Percentiles rank a stretch among this genome's conserved stretches.
These are phyloP conservation scores for Naganishia vishniacii DNA, from an alignment of 768 basidiomycete genomes.

Conservation along the genomic window DNA sequence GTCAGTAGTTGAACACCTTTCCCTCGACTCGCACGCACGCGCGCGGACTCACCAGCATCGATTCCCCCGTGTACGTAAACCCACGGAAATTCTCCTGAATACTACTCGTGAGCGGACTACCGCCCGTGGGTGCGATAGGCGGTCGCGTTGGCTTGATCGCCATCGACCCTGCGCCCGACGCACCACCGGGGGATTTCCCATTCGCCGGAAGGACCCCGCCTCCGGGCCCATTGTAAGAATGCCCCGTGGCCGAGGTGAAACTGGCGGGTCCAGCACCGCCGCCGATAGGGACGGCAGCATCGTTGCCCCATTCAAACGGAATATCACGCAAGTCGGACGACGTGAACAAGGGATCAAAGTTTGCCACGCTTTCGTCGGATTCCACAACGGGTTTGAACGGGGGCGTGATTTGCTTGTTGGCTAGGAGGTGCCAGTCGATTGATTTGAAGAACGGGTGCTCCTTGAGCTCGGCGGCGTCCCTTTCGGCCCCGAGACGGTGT, in stretches of 20 bases:
- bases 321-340: constrained; percentile 74
- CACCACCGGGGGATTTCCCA: constrained; percentile 23
- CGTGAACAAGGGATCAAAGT: constrained; percentile 98
- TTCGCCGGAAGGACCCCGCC: constrained; percentile 35
- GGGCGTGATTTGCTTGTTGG: constrained; percentile 81
- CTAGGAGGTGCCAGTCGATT: constrained; percentile 84
- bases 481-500: constrained; percentile 82
- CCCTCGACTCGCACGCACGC: no score
- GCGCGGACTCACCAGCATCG: constrained; percentile 45
- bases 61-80: constrained; percentile 60
- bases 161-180: constrained; percentile 27
- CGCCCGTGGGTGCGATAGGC: constrained; percentile 42
- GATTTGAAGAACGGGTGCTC: constrained; percentile 87
- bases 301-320: constrained; percentile 53
- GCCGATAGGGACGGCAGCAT: no score
- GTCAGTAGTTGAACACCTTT: neutral
- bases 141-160: constrained; percentile 42
- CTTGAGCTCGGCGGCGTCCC: constrained; percentile 89
- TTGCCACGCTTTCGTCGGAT: constrained; percentile 94
- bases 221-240: constrained; percentile 46
- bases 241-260: constrained; percentile 27
- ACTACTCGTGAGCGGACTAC: constrained; percentile 75
- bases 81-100: constrained; percentile 96
- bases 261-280: no score
- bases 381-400: constrained; percentile 98